Base-by-base conservation (phyloP, 192 early-diverging fungal genomes). In the Gigaspora rosea region DNA sequence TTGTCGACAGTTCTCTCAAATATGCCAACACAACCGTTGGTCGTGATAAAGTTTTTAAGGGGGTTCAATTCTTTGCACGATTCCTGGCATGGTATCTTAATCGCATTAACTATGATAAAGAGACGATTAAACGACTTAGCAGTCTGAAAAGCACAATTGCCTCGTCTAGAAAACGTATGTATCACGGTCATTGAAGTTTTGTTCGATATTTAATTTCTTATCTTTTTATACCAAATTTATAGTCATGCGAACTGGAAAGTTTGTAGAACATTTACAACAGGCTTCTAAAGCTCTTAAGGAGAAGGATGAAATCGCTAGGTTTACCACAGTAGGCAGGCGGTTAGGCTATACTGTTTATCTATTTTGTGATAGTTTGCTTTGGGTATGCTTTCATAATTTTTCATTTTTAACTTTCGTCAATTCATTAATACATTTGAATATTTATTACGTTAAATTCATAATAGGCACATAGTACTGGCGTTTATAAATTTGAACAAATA, bases 31-130 rank as follows among this genome's bases (percentile, higher is more conserved):
- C 87, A 33, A 90, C 91, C 22, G 83, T 84, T 18, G 93, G 92
- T 41, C 91, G 93, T 74, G 93, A 94, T 79, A 93, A 93, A 77
- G 75, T 86, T n/a, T 91, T 91, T 80, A 90, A 95, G 77, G 85
- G 93, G 63, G 87, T 94, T 32, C 96, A 98, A 81, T 95, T 95
- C 86, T 91, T 94, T 80, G 85, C 92, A 11, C 93, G 94, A 18
- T 94, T 95, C 79, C 83, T 93, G 47, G 88, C 85, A 48, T 94
- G 90, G 87, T 87, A 89, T 75, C 68, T 92, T 68, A 72, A 82
- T 56, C 83, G 86, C 65, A 77, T 86, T 41, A 88, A 84, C n/a
- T 80, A 84, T 70, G 73, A 84, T 68, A 91, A 92, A 77, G 90
- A 88, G 11, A 82, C 80, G 22, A 78, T 93, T 27, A 84, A 80